Evolutionary conservation across 176 grass and related monocot genomes (phyloP).

Genomic region (Puccinellia tenuiflora): DNA sequence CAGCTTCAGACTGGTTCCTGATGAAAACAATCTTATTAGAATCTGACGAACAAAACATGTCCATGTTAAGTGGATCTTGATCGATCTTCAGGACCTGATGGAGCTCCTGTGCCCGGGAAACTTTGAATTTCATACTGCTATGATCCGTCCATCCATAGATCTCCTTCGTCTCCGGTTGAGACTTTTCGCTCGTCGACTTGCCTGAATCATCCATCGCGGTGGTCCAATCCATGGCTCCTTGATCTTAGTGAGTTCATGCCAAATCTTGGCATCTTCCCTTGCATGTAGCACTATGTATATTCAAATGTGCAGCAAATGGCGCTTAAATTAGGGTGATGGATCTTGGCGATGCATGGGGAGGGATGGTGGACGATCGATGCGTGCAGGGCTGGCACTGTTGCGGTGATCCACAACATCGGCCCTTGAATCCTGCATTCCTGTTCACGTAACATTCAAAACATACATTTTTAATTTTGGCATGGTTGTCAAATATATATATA

Average conservation of each 20-base stretch:
- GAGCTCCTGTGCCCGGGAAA: no score
- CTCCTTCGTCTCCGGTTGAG: not conserved
- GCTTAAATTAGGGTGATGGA: conserved; percentile 18
- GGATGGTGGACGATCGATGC: conserved; percentile 35
- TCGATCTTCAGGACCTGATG: not conserved
- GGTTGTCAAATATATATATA: not conserved
- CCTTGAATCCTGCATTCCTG: conserved; percentile 38
- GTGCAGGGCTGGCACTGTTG: conserved; percentile 28
- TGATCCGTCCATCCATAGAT: not conserved
- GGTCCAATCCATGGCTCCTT: conserved; percentile 35
- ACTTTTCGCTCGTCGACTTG: conserved; percentile 8
- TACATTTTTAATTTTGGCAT: not conserved
- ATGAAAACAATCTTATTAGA: not conserved
- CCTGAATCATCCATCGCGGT: not conserved
- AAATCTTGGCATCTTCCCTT: conserved; percentile 43
- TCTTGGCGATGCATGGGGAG: conserved; percentile 14
- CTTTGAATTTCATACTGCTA: not conserved
- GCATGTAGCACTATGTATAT: not conserved
- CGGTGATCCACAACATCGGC: conserved; percentile 25
- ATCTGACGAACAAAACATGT: not conserved
- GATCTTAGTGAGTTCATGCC: conserved; percentile 37
- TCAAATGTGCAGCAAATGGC: conserved; percentile 12
- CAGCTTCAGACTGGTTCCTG: not conserved
- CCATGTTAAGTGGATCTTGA: not conserved
- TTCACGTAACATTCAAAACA: not conserved